Conservation (phyloP, 345 rosid species). For the Gossypium stocksii region DNA sequence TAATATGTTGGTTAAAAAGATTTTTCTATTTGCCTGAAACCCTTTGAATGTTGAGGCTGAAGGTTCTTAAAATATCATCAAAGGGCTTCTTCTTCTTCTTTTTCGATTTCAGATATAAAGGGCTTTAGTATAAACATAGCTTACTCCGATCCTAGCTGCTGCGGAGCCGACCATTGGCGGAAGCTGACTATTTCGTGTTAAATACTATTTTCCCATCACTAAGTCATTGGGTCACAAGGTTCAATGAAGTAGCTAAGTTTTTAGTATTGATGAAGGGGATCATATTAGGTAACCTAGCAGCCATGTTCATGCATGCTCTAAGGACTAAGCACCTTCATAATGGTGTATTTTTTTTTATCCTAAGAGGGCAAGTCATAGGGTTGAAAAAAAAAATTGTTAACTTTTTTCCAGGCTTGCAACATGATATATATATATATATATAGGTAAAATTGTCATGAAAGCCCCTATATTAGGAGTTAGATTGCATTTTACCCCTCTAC, state of each 20-base stretch:
- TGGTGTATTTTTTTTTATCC: background rate
- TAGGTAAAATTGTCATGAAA: too few species aligned
- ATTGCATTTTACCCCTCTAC: too few species aligned
- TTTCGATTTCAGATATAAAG: background rate
- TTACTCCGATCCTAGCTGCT: slow-evolving; percentile 4
- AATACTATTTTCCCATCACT: background rate
- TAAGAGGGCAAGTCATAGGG: background rate
- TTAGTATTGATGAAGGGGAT: too few species aligned
- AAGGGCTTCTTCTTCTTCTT: background rate
- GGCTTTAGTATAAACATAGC: background rate
- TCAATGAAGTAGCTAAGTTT: background rate
- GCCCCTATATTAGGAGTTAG: fast-evolving
- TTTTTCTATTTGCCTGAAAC: background rate
- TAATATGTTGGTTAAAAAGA: too few species aligned
- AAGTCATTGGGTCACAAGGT: background rate
- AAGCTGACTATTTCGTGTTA: background rate
- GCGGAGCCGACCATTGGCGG: background rate
- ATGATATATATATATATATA: background rate
- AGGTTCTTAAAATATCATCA: background rate
- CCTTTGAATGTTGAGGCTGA: background rate
- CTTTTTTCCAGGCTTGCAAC: background rate
- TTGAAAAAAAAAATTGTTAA: background rate
- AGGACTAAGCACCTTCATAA: background rate
- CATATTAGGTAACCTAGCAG: background rate
- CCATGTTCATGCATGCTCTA: background rate